These are phyloP conservation scores for Rhamnella rubrinervis DNA, from an alignment of 331 rosid genomes.

Conservation along the genomic window DNA sequence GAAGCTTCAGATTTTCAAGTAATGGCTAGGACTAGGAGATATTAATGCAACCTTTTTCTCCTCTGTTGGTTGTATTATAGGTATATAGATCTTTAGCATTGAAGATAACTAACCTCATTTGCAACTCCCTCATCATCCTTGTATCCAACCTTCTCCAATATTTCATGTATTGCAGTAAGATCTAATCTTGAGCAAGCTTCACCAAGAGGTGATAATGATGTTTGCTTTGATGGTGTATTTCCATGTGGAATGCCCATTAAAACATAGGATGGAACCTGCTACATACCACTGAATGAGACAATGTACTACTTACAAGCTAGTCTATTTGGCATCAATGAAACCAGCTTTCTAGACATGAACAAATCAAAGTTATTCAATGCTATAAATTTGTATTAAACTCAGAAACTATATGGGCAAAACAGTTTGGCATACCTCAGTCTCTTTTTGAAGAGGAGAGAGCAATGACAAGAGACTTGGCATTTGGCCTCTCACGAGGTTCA, in stretches of 20 bases:
- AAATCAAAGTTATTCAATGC: conserved; percentile 18
- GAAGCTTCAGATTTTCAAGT: neutral
- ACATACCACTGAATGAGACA: conserved; percentile 31
- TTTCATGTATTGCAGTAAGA: conserved; percentile 89
- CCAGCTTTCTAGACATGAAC: conserved; percentile 17
- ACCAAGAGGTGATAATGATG: conserved; percentile 68
- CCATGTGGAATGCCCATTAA: conserved; percentile 76
- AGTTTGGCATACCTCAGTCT: conserved; percentile 52
- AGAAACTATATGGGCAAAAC: conserved; percentile 8
- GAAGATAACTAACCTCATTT: conserved; percentile 63
- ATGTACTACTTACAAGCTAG: conserved; percentile 4
- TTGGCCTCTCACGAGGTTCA: conserved; percentile 95
- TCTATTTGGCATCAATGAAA: conserved; percentile 10
- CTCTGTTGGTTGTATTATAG: neutral
- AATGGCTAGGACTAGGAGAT: neutral
- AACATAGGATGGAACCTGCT: conserved; percentile 66
- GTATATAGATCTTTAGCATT: neutral
- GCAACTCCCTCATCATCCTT: conserved; percentile 98
- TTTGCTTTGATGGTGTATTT: conserved; percentile 52
- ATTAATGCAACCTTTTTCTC: neutral
- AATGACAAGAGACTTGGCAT: conserved; percentile 75
- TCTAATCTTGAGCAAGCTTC: conserved; percentile 95
- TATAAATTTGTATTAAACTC: conserved; percentile 18
- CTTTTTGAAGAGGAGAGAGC: conserved; percentile 90
- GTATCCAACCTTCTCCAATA: conserved; percentile 81